These are phyloP conservation scores for Sphagnum tenellum DNA, from an alignment of 225 moss, liverwort and hornwort species.

Conservation along the genomic window DNA sequence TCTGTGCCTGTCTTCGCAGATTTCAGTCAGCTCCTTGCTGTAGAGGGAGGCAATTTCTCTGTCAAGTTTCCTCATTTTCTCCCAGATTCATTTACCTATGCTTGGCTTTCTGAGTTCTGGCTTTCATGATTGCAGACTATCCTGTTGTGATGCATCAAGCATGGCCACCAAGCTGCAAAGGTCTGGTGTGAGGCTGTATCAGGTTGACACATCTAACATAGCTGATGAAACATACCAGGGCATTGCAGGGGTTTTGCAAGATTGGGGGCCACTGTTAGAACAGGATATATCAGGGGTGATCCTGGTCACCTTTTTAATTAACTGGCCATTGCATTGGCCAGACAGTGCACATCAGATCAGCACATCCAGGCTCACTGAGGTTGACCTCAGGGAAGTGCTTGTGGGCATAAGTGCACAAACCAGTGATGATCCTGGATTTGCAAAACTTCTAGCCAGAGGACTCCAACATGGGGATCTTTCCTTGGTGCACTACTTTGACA, in stretches of 20 bases:
- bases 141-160: not conserved
- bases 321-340: not conserved
- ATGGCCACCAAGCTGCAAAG: not conserved
- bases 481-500: not conserved
- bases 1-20: not conserved
- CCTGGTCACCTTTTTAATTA: slow-evolving; percentile 2
- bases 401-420: not conserved
- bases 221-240: slow-evolving; percentile 5
- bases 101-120: too few species aligned
- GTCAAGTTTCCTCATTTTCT: too few species aligned
- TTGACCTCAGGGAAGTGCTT: not conserved
- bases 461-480: slow-evolving; percentile 1
- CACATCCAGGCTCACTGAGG: not conserved
- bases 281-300: not conserved
- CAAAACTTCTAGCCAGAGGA: not conserved
- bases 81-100: too few species aligned
- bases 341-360: not conserved
- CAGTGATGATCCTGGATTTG: not conserved
- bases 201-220: slow-evolving; percentile 1
- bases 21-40: too few species aligned
- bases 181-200: not conserved
- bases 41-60: too few species aligned
- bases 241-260: not conserved
- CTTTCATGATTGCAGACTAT: not conserved
- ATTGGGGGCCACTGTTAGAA: not conserved